phyloP scores from a whole-genome alignment of 495 filamentous ascomycete species.

The Penicillium fimorum region DNA sequence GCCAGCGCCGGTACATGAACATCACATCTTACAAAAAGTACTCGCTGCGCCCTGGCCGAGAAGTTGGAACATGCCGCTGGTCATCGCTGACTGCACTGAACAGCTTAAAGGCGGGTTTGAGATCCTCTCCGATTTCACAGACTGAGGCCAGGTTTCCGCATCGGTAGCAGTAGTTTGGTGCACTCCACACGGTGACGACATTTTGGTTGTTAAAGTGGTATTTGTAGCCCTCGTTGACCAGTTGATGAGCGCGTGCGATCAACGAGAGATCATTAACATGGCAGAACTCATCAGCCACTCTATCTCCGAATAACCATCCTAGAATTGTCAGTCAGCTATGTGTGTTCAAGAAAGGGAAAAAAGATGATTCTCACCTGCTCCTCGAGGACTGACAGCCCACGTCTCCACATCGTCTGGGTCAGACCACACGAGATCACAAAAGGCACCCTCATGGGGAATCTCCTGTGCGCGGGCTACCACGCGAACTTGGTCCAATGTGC shows the following conservation, averaged over 20 bases:
- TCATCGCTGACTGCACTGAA: conserved; percentile 94
- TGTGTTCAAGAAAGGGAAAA: background rate
- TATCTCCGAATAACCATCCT: conserved; percentile 95
- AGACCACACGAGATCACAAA: conserved; percentile 97
- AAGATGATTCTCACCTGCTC: conserved; percentile 58
- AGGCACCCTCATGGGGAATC: conserved; percentile 96
- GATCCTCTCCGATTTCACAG: conserved; percentile 84
- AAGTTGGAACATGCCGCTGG: conserved; percentile 78
- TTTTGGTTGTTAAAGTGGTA: conserved; percentile 95
- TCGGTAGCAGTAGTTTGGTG: conserved; percentile 98
- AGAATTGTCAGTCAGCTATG: conserved; percentile 6
- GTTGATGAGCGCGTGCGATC: conserved; percentile 93
- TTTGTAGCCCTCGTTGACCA: conserved; percentile 98
- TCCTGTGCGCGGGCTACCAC: conserved; percentile 96
- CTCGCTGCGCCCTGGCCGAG: conserved; percentile 78
- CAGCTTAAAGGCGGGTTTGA: conserved; percentile 86
- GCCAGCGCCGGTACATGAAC: conserved; percentile 42
- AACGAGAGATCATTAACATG: conserved; percentile 94
- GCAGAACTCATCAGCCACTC: conserved; percentile 98
- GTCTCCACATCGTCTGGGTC: conserved; percentile 98
- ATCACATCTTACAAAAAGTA: conserved; percentile 79
- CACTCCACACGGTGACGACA: conserved; percentile 98
- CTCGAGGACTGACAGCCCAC: conserved; percentile 92
- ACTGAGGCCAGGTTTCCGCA: conserved; percentile 97
- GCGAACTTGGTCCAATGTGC: conserved; percentile 94